phyloP scores from a whole-genome alignment of 495 filamentous ascomycete genomes.

The Acidomyces sp. region DNA sequence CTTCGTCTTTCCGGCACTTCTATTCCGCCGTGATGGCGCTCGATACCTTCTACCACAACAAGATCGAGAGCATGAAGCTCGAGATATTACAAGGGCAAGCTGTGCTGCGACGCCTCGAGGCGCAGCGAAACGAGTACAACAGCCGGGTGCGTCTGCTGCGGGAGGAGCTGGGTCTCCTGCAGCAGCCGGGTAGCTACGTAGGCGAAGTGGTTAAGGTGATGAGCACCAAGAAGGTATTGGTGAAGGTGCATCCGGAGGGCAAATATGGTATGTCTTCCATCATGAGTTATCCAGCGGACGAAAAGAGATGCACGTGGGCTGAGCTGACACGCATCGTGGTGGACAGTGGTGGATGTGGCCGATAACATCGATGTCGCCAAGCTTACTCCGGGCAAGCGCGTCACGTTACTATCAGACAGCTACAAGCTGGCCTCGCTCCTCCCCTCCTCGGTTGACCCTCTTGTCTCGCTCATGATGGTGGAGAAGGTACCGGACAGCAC shows the following conservation, averaged over 20 bases:
- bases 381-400: slow-evolving; percentile 93
- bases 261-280: slow-evolving; percentile 96
- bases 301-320: no score
- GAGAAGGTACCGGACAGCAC: slow-evolving; percentile 99
- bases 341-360: slow-evolving; percentile 83
- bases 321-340: no score
- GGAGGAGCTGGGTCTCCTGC: slow-evolving; percentile 33
- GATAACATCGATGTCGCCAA: slow-evolving; percentile 90
- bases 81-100: slow-evolving; percentile 98
- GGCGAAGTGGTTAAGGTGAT: slow-evolving; percentile 99
- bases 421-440: slow-evolving; percentile 99
- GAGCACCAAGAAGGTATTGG: slow-evolving; percentile 97
- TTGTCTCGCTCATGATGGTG: slow-evolving; percentile 99
- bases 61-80: slow-evolving; percentile 99
- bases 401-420: slow-evolving; percentile 85
- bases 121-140: slow-evolving; percentile 98
- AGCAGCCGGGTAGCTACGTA: slow-evolving; percentile 40
- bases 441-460: slow-evolving; percentile 89
- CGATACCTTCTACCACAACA: slow-evolving; percentile 98
- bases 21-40: slow-evolving; percentile 77
- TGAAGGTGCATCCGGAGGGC: slow-evolving; percentile 97
- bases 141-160: slow-evolving; percentile 87
- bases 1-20: no score
- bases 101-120: slow-evolving; percentile 84
- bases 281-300: no score